Base-by-base conservation (phyloP, 768 basidiomycete genomes). In the Cubamyces lactineus region DNA sequence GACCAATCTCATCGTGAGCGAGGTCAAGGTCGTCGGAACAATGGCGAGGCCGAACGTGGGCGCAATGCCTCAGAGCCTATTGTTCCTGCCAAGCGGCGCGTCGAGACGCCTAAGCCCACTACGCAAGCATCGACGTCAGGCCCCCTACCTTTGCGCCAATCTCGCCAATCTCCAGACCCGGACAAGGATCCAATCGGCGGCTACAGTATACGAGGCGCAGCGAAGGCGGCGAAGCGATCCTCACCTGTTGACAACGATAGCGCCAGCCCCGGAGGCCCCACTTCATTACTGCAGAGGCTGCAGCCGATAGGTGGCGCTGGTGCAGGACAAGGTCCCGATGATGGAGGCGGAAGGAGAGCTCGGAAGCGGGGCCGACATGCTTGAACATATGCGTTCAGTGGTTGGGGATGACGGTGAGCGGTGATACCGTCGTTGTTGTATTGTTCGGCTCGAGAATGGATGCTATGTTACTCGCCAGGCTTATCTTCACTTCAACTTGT, bases 121-220 rank as follows among this genome's bases (percentile, higher is more conserved):
- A 26, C 1, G 9, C 24, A 47, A 5, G 19, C 19, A 2, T 12
- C 46, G 3, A 23, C 13, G 46, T 24, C 46, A 24, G n/a, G 12
- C 5, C 50, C 69, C 8, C 52, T 65, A 67, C 46, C 65, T 38
- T 47, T 43, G 73, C 66, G 41, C 65, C 70, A 21, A 5, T 41
- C n/a, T 63, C 65, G 30, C 48, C 61, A 48, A 30, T 69, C 71
- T 43, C 63, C 68, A 43, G 73, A 74, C 48, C 68, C 68, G 55
- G 73, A 77, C 67, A 73, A 70, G 60, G 67, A 67, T 64, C 77
- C 78, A 12, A 69, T 71, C 43, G 76, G 74, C n/a, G 83, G 81
- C 42, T 80, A 73, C 63, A 84, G 80, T 64, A 85, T 85, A 65
- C 83, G 80, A 66, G 84, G 84, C 53, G 84, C 84, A 24, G 84